Percentiles rank a stretch among this genome's conserved stretches.
phyloP scores from a whole-genome alignment of 495 filamentous ascomycete genomes.

The Glutinoglossum americanum region DNA sequence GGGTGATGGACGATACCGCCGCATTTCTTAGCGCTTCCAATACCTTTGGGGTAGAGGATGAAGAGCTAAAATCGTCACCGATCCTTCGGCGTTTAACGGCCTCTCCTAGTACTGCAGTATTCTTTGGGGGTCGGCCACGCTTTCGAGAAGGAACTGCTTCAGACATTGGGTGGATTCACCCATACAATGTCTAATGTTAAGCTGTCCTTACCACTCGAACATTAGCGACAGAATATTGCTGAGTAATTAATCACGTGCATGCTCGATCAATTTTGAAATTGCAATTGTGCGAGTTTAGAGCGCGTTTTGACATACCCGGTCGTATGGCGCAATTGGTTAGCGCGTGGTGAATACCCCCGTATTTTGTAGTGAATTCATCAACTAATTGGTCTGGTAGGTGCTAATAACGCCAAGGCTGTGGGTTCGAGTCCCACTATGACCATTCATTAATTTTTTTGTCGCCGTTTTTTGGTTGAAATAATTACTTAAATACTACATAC shows the following conservation, averaged over 20 bases:
- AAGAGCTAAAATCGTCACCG: background rate
- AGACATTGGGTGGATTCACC: background rate
- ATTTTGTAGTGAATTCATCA: no score
- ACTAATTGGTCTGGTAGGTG: background rate
- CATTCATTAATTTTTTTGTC: background rate
- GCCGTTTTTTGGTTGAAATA: background rate
- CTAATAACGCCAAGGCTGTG: slow-evolving; percentile 3
- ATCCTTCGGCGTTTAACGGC: background rate
- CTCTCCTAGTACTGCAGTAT: background rate
- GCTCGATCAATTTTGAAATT: no score
- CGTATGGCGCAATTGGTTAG: slow-evolving; percentile 2
- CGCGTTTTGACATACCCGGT: no score
- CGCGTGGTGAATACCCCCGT: background rate
- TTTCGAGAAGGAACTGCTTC: background rate
- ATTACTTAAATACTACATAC: no score
- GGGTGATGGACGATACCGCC: background rate
- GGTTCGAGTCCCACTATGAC: slow-evolving; percentile 3
- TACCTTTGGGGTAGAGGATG: background rate
- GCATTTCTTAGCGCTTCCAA: background rate
- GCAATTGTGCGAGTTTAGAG: no score
- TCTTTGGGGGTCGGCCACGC: background rate
- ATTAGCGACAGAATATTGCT: no score
- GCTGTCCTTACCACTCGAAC: no score
- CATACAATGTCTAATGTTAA: no score
- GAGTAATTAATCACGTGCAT: no score